Base-by-base conservation (phyloP, 1,284 basidiomycete genomes). In the Naganishia sp. region DNA sequence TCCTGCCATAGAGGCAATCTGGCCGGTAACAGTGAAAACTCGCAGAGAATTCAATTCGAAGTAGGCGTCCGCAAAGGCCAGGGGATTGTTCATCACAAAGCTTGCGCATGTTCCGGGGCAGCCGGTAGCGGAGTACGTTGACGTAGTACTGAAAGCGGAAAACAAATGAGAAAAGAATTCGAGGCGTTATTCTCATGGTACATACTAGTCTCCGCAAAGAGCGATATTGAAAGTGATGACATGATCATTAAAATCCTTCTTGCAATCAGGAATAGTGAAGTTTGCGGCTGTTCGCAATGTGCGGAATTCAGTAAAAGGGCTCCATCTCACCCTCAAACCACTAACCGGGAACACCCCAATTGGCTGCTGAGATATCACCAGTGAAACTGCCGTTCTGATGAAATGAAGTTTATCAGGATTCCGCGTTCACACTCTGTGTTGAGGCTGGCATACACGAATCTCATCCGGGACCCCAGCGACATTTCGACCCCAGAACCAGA, bases 31-130 rank as follows among this genome's bases (percentile, higher is more conserved):
- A 2, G 80, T 83, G 76, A 87, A 88, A 10, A 87, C 79, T 28
- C 82, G 80, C 41, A 88, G 74, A 3, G 83, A 81, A 71, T 85
- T 84, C 74, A 88, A 80, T 63, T 84, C 84, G 86, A 86, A 88
- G 75, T 85, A 88, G 3, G 87, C 85, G 15, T 87, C 81, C 18
- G 64, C 55, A 74, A 88, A 88, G 15, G 79, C 81, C 10, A 73
- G 66, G 0, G 87, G 86, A 69, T 85, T 82, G 67, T 84, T 82
- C 70, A 83, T 73, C 41, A 87, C 86, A 71, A 81, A 76, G 21
- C 67, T 67, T 2, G 66, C 52, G 63, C 77, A 78, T 3, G 67
- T 67, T 6, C 68, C 67, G 1, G 77, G 75, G 58, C 77, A 78
- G 15, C 77, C 77, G 13, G 69, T 66, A 0, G 70, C 61, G 6